phyloP scores from a whole-genome alignment of 2,329 filamentous ascomycete species.

The Hirsutella minnesotensis region DNA sequence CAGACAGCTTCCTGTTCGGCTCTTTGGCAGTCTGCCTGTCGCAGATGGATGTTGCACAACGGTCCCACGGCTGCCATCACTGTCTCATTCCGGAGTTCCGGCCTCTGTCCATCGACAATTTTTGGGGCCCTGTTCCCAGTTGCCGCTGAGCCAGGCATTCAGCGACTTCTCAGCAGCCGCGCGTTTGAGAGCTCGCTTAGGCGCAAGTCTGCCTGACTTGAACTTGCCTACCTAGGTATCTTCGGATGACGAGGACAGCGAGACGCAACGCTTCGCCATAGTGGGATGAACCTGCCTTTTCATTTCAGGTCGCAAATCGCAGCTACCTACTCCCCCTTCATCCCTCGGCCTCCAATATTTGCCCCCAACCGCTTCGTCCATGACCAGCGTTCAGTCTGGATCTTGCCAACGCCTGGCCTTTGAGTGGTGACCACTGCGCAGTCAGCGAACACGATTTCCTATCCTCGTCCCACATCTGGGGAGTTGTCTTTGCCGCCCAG shows the following conservation, averaged over 20 bases:
- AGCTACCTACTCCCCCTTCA: neutral
- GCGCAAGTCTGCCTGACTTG: neutral
- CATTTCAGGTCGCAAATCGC: neutral
- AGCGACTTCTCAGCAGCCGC: neutral
- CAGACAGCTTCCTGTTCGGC: too few relatives aligned
- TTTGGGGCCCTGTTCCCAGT: conserved; percentile 1
- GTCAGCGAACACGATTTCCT: too few relatives aligned
- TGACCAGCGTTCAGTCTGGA: too few relatives aligned
- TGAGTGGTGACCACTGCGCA: too few relatives aligned
- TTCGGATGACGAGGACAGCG: neutral
- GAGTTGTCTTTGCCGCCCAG: too few relatives aligned
- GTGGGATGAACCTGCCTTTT: neutral
- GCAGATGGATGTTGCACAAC: conserved; percentile 10
- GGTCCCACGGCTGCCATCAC: conserved; percentile 2
- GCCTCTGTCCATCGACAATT: neutral
- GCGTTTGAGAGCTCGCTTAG: neutral
- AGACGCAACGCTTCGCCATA: neutral
- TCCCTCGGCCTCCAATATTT: neutral
- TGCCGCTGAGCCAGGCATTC: neutral
- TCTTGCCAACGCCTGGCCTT: too few relatives aligned
- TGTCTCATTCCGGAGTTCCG: neutral
- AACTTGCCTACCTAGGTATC: neutral
- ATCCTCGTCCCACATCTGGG: too few relatives aligned
- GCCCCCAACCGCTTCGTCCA: too few relatives aligned
- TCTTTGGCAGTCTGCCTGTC: conserved; percentile 5